Evolutionary conservation across 164 flowering plant species (phyloP).

Genomic region (Aristolochia contorta): DNA sequence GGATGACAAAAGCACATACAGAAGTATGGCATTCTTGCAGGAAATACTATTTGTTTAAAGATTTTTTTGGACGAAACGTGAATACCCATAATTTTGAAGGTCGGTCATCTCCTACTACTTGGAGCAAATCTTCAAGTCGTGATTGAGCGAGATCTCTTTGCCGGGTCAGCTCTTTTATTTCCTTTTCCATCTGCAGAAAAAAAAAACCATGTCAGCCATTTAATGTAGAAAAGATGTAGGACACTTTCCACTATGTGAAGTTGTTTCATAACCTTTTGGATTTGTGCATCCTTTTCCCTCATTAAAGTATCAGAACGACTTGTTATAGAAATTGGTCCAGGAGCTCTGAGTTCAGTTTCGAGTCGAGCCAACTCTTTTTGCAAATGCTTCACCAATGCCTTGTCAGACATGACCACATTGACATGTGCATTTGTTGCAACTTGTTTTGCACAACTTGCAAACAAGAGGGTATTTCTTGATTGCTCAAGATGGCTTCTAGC

Average conservation of each 20-base stretch:
- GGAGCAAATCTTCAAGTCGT: conserved; percentile 65
- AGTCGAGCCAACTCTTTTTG: conserved; percentile 70
- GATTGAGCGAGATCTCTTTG: conserved; percentile 86
- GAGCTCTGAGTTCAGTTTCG: conserved; percentile 52
- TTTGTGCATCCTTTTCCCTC: conserved; percentile 79
- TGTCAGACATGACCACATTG: conserved; percentile 84
- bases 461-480: conserved; percentile 85
- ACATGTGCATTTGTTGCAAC: conserved; percentile 76
- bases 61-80: neutral
- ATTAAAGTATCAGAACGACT: conserved; percentile 31
- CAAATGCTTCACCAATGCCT: conserved; percentile 78
- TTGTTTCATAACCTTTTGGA: conserved; percentile 56
- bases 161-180: conserved; percentile 57
- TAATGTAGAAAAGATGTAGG: neutral
- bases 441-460: conserved; percentile 92
- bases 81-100: conserved; percentile 38
- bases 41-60: no score
- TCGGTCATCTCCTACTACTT: conserved; percentile 39
- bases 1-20: neutral
- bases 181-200: conserved; percentile 71
- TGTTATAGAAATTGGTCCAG: conserved; percentile 21
- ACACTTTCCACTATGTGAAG: neutral
- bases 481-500: conserved; percentile 84
- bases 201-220: conserved; percentile 10
- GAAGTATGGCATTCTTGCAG: no score